Conservation (phyloP, 2,329 filamentous ascomycete species). For the Fusarium oxysporum region DNA sequence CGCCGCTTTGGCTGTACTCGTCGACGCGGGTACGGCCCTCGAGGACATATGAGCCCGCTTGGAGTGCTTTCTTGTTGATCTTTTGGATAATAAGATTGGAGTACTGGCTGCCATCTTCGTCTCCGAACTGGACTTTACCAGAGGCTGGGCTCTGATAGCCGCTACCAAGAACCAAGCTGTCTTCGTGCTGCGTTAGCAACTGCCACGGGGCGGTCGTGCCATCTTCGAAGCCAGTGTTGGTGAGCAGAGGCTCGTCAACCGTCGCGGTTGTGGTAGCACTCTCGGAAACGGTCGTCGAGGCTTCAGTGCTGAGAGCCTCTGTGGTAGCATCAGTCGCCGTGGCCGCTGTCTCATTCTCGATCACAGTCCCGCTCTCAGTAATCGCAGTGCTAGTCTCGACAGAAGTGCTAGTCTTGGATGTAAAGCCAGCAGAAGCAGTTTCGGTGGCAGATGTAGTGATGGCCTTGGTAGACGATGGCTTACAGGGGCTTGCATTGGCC, state of each 20-base stretch:
- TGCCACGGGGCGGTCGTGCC: neutral
- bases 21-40: neutral
- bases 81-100: neutral
- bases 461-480: neutral
- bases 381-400: neutral
- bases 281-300: neutral
- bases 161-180: neutral
- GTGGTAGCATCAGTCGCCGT: neutral
- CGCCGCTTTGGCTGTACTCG: neutral
- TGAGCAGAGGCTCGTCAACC: neutral
- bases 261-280: neutral
- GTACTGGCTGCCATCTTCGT: neutral
- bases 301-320: neutral
- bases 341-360: neutral
- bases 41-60: neutral
- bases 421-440: neutral
- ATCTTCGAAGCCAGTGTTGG: neutral
- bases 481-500: neutral
- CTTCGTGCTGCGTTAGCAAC: accelerated
- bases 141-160: neutral
- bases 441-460: neutral
- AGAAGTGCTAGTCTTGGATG: no score
- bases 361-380: neutral
- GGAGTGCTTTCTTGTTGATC: neutral
- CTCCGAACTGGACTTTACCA: neutral